Percentiles rank a stretch among this genome's conserved stretches.
Conservation (phyloP, 305 asterid species). For the Solanum hybrid region DNA sequence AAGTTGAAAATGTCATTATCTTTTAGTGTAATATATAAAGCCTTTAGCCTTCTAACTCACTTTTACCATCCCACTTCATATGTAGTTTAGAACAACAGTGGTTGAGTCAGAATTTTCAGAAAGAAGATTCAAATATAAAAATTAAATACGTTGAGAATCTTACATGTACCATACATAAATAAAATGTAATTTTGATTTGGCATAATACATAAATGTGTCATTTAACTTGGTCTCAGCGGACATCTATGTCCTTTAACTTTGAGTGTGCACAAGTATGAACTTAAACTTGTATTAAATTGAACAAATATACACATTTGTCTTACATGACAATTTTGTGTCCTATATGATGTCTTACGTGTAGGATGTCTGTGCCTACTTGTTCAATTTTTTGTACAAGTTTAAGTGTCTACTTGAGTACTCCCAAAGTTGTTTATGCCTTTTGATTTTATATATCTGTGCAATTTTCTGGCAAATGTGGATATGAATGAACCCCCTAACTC, state of each 20-base stretch:
- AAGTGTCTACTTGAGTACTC: no score
- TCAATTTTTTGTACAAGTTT: background rate
- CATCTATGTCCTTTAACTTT: background rate
- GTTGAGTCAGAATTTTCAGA: background rate
- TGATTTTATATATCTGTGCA: background rate
- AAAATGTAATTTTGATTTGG: background rate
- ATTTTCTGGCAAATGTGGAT: background rate
- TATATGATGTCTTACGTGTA: background rate
- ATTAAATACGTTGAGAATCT: background rate
- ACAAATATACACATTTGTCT: background rate
- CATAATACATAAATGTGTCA: background rate
- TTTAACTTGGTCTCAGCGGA: background rate
- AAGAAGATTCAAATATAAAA: background rate
- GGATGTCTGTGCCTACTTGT: background rate
- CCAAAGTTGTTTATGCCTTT: background rate
- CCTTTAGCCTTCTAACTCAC: background rate
- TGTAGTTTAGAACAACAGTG: background rate
- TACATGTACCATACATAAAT: background rate
- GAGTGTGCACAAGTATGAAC: background rate
- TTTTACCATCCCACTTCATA: background rate
- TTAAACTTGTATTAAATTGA: background rate
- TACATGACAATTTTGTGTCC: background rate
- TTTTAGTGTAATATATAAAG: background rate
- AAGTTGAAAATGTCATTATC: background rate
- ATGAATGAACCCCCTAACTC: background rate